Conservation (phyloP, 352 stramenopile genomes). For the Phytophthora litchii region DNA sequence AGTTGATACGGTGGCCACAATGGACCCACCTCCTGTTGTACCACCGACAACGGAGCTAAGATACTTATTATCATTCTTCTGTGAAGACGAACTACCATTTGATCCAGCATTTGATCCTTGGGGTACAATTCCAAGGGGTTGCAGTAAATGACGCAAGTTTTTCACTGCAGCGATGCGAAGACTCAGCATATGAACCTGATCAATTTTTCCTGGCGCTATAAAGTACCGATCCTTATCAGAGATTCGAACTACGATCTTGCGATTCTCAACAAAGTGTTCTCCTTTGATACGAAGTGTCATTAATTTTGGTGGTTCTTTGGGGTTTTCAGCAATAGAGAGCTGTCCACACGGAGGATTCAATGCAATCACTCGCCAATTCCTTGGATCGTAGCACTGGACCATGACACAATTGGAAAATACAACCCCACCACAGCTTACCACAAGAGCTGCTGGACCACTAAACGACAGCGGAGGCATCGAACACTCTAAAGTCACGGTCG, state of each 20-base stretch:
- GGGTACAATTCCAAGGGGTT: slow-evolving; percentile 25
- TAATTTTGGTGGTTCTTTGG: slow-evolving; percentile 11
- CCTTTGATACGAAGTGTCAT: slow-evolving; percentile 52
- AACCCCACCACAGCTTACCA: slow-evolving; percentile 50
- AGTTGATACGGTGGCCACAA: slow-evolving; percentile 10
- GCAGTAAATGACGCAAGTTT: slow-evolving; percentile 47
- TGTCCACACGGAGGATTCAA: slow-evolving; percentile 58
- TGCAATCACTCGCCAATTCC: slow-evolving; percentile 47
- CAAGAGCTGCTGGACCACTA: slow-evolving; percentile 54
- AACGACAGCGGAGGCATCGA: slow-evolving; percentile 61
- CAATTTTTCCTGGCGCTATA: slow-evolving; percentile 34
- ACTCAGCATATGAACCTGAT: slow-evolving; percentile 57
- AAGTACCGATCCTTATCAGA: slow-evolving; percentile 54
- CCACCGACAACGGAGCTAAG: slow-evolving; percentile 6
- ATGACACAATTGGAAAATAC: slow-evolving; percentile 70
- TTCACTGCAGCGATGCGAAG: slow-evolving; percentile 56
- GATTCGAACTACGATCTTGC: slow-evolving; percentile 61
- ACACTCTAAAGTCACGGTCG: slow-evolving; percentile 54
- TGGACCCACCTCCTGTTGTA: slow-evolving; percentile 14
- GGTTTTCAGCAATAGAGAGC: slow-evolving; percentile 11
- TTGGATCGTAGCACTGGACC: slow-evolving; percentile 75
- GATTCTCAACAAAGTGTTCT: slow-evolving; percentile 74
- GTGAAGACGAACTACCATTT: slow-evolving; percentile 14
- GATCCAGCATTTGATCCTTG: slow-evolving; percentile 2
- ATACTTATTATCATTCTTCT: slow-evolving; percentile 39